Percentiles rank a stretch among this genome's conserved stretches.
Conservation (phyloP, 371 early-diverging fungal species). For the Mucor sp. region DNA sequence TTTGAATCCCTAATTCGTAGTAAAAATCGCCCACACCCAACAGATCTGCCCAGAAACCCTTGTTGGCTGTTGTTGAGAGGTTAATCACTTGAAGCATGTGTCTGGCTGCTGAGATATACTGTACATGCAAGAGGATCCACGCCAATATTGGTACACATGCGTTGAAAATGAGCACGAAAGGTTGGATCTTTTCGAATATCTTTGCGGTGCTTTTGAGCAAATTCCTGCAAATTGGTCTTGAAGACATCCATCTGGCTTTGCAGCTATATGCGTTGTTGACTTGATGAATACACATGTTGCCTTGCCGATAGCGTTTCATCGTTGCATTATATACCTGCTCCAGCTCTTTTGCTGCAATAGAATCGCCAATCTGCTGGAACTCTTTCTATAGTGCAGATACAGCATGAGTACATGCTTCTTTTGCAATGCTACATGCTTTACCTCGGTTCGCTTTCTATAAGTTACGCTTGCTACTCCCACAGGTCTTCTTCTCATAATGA, state of each 20-base stretch:
- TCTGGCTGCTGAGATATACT: not conserved
- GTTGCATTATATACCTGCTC: slow-evolving; percentile 40
- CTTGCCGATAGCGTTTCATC: not conserved
- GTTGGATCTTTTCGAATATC: slow-evolving; percentile 88
- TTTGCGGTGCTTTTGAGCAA: slow-evolving; percentile 83
- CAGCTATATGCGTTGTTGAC: slow-evolving; percentile 40
- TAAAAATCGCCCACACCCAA: slow-evolving; percentile 98
- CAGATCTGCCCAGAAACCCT: slow-evolving; percentile 93
- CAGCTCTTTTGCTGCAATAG: slow-evolving; percentile 58
- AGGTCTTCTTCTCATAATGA: slow-evolving; percentile 41
- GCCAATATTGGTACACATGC: slow-evolving; percentile 92
- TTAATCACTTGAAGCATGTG: not conserved
- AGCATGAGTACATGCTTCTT: not conserved
- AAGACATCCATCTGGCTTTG: slow-evolving; percentile 78
- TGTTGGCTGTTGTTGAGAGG: slow-evolving; percentile 68
- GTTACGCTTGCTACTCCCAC: slow-evolving; percentile 38
- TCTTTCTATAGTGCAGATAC: slow-evolving; percentile 39
- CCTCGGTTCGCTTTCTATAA: slow-evolving; percentile 33
- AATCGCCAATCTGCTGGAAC: slow-evolving; percentile 56
- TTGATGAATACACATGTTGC: not conserved
- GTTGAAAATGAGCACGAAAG: slow-evolving; percentile 90
- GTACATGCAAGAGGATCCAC: slow-evolving; percentile 95
- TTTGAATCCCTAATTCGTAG: slow-evolving; percentile 92
- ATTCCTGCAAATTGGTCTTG: slow-evolving; percentile 80
- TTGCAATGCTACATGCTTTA: slow-evolving; percentile 5